Evolutionary conservation across 1,139 yeast genomes (phyloP), one percentile per base, ranked within the genome.

Genomic region (Kurtzmaniella natalensis): DNA sequence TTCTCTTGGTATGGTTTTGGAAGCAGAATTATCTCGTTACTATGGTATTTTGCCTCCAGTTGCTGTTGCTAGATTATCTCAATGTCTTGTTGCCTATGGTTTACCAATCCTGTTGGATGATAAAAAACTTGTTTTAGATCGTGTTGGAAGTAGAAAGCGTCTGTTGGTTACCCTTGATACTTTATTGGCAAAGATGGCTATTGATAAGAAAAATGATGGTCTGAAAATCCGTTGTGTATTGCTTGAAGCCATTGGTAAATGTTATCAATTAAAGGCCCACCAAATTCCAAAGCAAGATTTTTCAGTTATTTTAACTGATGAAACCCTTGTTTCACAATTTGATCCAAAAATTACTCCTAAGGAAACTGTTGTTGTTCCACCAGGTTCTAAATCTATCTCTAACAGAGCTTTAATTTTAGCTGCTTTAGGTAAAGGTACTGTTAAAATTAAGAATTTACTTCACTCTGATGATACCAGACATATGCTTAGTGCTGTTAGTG

Each of bases 401-500:
- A 92, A 92, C 56, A 78, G 99, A 55, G 98, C 97, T 7, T 71
- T 92, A 44, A 78, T 92, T 15, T 68, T 92, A 44, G 97, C 98
- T 30, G 95, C 98, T 18, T 72, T 92, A 42, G 95, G 96, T 42
- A 63, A 72, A 35, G 97, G 98, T 28, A 75, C 81, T 23, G 89
- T 95, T 51, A 76, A 74, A 48, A 78, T 92, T 47, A 81, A 81
- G 45, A 92, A 92, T 59, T 66, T 92, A 50, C 73, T 92, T 39
- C 97, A 92, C 53, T 89, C 92, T 3, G 99, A 92, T 53, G 99
- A 92, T 54, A 92, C 97, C 11, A 88, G 84, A 46, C 92, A 86
- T 52, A 92, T 92, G 99, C 71, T 92, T 47, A 77, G 79, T 32
- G 98, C 99, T 3, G 84, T 94, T 36, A 61, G 81, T 23, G 68